These are phyloP conservation scores for Lentithecium fluviatile DNA, from an alignment of 495 filamentous ascomycete genomes.

Conservation along the genomic window DNA sequence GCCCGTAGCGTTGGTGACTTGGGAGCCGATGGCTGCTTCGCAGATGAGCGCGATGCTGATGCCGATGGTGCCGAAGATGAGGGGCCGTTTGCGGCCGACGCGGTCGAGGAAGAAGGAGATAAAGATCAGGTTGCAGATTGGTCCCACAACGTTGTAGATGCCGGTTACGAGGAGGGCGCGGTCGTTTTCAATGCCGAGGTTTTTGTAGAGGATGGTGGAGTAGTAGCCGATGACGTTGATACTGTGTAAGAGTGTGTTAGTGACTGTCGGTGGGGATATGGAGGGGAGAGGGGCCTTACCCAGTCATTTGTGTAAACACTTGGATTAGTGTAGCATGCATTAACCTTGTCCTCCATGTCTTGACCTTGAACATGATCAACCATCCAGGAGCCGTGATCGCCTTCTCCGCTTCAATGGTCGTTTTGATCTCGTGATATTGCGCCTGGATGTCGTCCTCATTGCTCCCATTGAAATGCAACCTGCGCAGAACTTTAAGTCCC, in stretches of 20 bases:
- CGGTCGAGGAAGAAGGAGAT: constrained; percentile 57
- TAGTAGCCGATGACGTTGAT: constrained; percentile 61
- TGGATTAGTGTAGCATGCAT: constrained; percentile 66
- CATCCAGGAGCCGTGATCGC: constrained; percentile 70
- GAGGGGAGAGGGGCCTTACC: constrained; percentile 57
- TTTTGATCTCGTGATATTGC: constrained; percentile 65
- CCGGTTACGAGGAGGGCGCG: constrained; percentile 55
- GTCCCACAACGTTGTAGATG: constrained; percentile 61
- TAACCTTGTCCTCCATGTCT: constrained; percentile 63
- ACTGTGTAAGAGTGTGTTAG: constrained; percentile 1
- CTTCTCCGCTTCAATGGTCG: constrained; percentile 52
- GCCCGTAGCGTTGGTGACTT: constrained; percentile 47
- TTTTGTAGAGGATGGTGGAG: constrained; percentile 59
- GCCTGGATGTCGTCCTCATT: constrained; percentile 59
- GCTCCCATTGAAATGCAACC: constrained; percentile 59
- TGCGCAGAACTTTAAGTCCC: constrained; percentile 56
- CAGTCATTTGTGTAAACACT: constrained; percentile 70
- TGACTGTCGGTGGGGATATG: constrained; percentile 50
- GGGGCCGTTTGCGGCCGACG: constrained; percentile 62
- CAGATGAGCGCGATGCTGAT: constrained; percentile 55
- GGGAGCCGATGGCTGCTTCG: constrained; percentile 52
- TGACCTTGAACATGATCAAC: constrained; percentile 61
- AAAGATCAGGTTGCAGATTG: constrained; percentile 51
- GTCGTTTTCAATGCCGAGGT: constrained; percentile 54
- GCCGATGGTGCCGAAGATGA: constrained; percentile 63